Evolutionary conservation across 2,329 filamentous ascomycete genomes (phyloP).

Genomic region (Ustulina deusta): DNA sequence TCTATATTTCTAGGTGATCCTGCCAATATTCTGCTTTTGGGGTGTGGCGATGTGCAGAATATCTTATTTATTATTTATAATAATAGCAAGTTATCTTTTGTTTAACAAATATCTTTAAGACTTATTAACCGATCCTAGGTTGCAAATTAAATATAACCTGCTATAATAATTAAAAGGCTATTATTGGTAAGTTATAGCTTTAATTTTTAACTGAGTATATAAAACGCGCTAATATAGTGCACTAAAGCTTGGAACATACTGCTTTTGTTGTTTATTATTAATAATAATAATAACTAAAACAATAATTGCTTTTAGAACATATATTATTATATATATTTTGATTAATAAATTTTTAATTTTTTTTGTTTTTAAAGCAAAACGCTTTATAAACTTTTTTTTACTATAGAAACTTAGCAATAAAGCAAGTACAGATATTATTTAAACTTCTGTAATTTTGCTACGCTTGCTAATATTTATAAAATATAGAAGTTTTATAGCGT

Average conservation of each 20-base stretch:
- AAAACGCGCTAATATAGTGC: constrained; percentile 20
- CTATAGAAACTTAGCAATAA: constrained; percentile 58
- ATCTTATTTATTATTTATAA: constrained; percentile 65
- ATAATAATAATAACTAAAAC: constrained; percentile 48
- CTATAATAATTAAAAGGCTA: constrained; percentile 64
- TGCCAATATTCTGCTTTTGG: constrained; percentile 62
- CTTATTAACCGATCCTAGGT: constrained; percentile 48
- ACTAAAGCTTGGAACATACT: constrained; percentile 63
- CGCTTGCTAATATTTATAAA: constrained; percentile 55
- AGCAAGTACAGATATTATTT: constrained; percentile 59
- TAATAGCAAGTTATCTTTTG: constrained; percentile 50
- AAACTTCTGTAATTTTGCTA: constrained; percentile 61
- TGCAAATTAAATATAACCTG: constrained; percentile 65
- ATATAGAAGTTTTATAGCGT: constrained; percentile 56
- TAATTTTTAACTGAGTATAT: background rate
- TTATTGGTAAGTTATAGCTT: constrained; percentile 58
- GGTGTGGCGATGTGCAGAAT: constrained; percentile 67
- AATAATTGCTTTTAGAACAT: constrained; percentile 61
- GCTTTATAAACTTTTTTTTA: constrained; percentile 55
- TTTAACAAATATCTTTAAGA: constrained; percentile 33
- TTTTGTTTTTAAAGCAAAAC: constrained; percentile 59
- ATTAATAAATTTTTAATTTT: constrained; percentile 51
- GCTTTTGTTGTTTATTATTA: constrained; percentile 63
- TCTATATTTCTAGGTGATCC: constrained; percentile 20
- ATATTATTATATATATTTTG: constrained; percentile 66